phyloP scores from a whole-genome alignment of 106 monocot genomes.

The Chionographis japonica region DNA sequence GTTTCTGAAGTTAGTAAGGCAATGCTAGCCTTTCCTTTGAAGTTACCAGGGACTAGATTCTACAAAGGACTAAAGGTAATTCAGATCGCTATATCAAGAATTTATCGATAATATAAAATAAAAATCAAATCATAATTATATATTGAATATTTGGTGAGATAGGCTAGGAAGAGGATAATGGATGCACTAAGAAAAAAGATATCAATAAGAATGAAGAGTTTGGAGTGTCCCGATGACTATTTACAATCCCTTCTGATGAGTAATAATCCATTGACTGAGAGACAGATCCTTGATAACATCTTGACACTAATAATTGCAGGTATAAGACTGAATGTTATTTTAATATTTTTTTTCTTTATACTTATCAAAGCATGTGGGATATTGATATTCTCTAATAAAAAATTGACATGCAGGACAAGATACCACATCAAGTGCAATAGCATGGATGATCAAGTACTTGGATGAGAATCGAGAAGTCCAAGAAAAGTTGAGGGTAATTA shows the following conservation, averaged over 20 bases:
- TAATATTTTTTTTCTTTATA: too few relatives aligned
- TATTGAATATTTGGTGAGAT: neutral
- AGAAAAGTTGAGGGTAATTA: slow-evolving; percentile 50
- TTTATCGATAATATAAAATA: slow-evolving; percentile 1
- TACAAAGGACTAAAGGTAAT: slow-evolving; percentile 58
- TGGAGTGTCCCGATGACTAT: slow-evolving; percentile 38
- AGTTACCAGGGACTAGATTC: slow-evolving; percentile 60
- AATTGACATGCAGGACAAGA: slow-evolving; percentile 49
- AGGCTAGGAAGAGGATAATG: slow-evolving; percentile 74
- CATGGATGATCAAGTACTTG: slow-evolving; percentile 89
- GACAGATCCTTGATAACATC: slow-evolving; percentile 65
- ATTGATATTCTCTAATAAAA: neutral
- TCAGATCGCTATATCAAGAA: neutral
- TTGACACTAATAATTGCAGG: slow-evolving; percentile 85
- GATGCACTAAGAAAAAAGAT: slow-evolving; percentile 33
- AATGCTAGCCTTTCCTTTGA: slow-evolving; percentile 65
- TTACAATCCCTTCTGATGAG: slow-evolving; percentile 44
- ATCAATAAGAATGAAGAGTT: slow-evolving; percentile 22
- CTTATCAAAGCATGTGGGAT: neutral
- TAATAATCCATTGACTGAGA: slow-evolving; percentile 31
- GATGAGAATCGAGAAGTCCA: slow-evolving; percentile 67
- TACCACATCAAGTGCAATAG: slow-evolving; percentile 69
- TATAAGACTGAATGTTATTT: slow-evolving; percentile 3
- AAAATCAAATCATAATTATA: neutral
- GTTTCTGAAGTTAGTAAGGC: slow-evolving; percentile 61